Conservation (phyloP, 805 yeast species). For the Metschnikowia noctiluminum region DNA sequence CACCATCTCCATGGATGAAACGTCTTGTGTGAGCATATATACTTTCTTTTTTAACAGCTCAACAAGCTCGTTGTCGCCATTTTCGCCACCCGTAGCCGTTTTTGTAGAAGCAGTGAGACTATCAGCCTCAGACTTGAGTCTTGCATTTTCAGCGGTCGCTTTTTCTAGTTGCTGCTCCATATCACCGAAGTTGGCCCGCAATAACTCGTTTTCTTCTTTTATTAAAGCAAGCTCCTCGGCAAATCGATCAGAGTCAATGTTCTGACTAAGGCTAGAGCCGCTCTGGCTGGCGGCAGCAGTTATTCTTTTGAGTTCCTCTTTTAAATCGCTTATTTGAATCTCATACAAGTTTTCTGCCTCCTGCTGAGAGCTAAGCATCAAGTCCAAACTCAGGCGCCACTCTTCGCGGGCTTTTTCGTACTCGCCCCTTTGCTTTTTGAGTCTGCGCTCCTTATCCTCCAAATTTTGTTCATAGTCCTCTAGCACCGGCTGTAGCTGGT, state of each 20-base stretch:
- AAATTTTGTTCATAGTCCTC: conserved; percentile 46
- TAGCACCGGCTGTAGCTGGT: conserved; percentile 46
- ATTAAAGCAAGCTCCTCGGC: not conserved
- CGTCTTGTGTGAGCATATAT: conserved; percentile 16
- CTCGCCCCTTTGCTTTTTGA: conserved; percentile 44
- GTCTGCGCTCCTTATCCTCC: conserved; percentile 42
- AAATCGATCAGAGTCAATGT: not conserved
- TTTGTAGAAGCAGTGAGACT: not conserved
- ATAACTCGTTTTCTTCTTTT: not conserved
- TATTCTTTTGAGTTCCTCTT: conserved; percentile 13
- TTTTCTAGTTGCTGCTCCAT: not conserved
- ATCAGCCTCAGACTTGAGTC: not conserved
- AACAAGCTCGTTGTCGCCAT: conserved; percentile 3
- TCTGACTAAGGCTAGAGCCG: not conserved
- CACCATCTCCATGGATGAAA: conserved; percentile 15
- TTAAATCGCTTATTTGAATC: conserved; percentile 41
- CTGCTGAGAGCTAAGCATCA: conserved; percentile 51
- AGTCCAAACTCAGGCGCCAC: conserved; percentile 54
- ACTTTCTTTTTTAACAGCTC: conserved; percentile 11
- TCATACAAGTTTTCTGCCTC: conserved; percentile 52
- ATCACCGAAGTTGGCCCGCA: not conserved
- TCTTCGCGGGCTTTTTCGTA: conserved; percentile 57
- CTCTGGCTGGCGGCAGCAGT: not conserved
- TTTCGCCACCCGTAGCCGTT: not conserved
- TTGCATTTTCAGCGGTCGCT: not conserved